These are phyloP conservation scores for Hippophae rhamnoides DNA, from an alignment of 306 rosid species.

Conservation along the genomic window DNA sequence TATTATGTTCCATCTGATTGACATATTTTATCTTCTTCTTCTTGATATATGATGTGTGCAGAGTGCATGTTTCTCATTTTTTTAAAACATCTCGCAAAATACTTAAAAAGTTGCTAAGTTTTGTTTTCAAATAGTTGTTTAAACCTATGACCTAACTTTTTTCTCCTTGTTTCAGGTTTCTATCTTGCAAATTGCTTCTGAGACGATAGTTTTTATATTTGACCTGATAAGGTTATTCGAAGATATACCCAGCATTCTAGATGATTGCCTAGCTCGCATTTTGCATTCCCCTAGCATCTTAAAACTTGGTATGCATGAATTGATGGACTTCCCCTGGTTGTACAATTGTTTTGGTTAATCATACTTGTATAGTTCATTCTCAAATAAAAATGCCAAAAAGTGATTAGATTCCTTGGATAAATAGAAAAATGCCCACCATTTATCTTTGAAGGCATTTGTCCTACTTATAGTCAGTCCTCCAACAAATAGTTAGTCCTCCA, in stretches of 20 bases:
- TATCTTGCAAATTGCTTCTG: constrained; percentile 90
- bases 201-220: constrained; percentile 56
- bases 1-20: neutral
- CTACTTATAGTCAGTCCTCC: too few relatives aligned
- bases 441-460: too few relatives aligned
- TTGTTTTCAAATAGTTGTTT: too few relatives aligned
- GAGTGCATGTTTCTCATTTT: neutral
- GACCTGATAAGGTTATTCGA: constrained; percentile 69
- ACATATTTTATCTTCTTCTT: constrained; percentile 2
- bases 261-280: constrained; percentile 55
- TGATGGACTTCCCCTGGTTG: neutral
- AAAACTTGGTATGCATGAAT: constrained; percentile 68
- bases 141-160: neutral
- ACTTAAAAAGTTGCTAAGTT: too few relatives aligned
- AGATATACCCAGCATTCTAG: constrained; percentile 54
- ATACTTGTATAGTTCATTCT: neutral
- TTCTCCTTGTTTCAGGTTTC: constrained; percentile 67
- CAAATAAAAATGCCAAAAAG: too few relatives aligned
- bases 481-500: too few relatives aligned
- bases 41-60: neutral
- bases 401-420: too few relatives aligned
- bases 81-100: too few relatives aligned
- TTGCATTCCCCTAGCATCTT: constrained; percentile 68
- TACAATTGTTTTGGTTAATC: neutral
- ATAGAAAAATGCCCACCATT: too few relatives aligned